These are phyloP conservation scores for Diaporthe australafricana DNA, from an alignment of 2,329 filamentous ascomycete genomes.

Conservation along the genomic window DNA sequence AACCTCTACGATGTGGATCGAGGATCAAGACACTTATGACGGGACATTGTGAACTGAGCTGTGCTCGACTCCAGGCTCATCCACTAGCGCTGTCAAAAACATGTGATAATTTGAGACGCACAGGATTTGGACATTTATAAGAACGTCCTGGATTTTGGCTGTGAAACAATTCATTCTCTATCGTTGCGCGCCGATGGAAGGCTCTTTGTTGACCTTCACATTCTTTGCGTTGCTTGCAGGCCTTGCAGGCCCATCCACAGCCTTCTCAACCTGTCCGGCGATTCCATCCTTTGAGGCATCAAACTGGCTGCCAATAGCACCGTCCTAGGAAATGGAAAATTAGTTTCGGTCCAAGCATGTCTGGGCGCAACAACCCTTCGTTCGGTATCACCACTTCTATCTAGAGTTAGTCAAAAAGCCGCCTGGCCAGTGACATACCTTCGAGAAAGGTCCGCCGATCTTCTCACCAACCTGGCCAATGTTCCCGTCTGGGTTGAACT, in stretches of 20 bases:
- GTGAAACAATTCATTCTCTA: too few species aligned
- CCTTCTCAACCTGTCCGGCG: slow-evolving; percentile 10
- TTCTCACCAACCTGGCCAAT: slow-evolving; percentile 24
- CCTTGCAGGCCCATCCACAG: slow-evolving; percentile 17
- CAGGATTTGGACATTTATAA: too few species aligned
- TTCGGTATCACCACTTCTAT: too few species aligned
- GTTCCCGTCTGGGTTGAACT: slow-evolving; percentile 22
- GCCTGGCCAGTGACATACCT: background rate
- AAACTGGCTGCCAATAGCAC: slow-evolving; percentile 16
- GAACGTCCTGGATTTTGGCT: background rate
- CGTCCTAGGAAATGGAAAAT: background rate
- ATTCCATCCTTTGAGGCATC: slow-evolving; percentile 24
- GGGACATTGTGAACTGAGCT: too few species aligned
- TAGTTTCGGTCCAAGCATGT: background rate
- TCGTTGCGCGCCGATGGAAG: background rate
- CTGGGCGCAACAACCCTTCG: background rate
- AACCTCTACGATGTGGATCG: too few species aligned
- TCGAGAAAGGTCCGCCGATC: slow-evolving; percentile 9
- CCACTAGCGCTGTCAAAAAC: background rate
- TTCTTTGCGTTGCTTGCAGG: background rate
- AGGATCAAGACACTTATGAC: too few species aligned
- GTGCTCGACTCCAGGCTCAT: background rate
- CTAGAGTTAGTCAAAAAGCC: too few species aligned
- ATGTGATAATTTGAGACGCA: background rate
- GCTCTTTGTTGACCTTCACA: background rate